phyloP scores from a whole-genome alignment of 441 rosid species.

The Populus hybrid region DNA sequence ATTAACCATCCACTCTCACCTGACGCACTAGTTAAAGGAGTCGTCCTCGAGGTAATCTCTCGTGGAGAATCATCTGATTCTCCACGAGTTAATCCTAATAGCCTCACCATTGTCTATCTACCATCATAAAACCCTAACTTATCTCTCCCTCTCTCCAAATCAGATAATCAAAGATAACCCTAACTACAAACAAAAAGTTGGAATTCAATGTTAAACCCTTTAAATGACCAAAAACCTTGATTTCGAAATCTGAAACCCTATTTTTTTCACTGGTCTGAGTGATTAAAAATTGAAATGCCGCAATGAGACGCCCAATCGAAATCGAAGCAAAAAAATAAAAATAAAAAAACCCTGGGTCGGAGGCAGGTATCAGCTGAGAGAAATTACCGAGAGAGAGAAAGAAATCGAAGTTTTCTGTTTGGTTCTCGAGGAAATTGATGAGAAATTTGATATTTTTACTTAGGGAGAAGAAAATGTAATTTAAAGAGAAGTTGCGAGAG shows the following conservation, averaged over 20 bases:
- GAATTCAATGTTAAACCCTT: slow-evolving; percentile 36
- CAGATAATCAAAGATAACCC: slow-evolving; percentile 27
- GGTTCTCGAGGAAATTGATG: slow-evolving; percentile 5
- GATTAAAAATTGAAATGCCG: slow-evolving; percentile 15
- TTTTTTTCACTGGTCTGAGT: slow-evolving; percentile 8
- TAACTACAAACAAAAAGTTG: slow-evolving; percentile 20
- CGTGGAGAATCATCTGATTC: slow-evolving; percentile 81
- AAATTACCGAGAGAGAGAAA: too few species aligned
- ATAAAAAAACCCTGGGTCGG: neutral
- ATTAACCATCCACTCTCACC: slow-evolving; percentile 99
- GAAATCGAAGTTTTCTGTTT: neutral
- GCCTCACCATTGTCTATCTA: slow-evolving; percentile 76
- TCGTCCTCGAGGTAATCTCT: slow-evolving; percentile 67
- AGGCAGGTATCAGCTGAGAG: neutral
- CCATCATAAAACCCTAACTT: slow-evolving; percentile 35
- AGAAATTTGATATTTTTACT: slow-evolving; percentile 1
- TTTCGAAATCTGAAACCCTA: slow-evolving; percentile 23
- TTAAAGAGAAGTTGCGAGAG: neutral
- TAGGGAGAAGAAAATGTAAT: neutral
- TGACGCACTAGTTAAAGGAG: slow-evolving; percentile 58
- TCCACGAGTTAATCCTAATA: slow-evolving; percentile 76
- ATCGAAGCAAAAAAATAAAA: neutral
- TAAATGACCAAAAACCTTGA: slow-evolving; percentile 34
- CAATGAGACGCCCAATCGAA: neutral
- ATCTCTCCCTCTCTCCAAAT: slow-evolving; percentile 8